Evolutionary conservation across 768 basidiomycete species (phyloP), one percentile per base, ranked within the genome.

Genomic region (Calocera viscosa): DNA sequence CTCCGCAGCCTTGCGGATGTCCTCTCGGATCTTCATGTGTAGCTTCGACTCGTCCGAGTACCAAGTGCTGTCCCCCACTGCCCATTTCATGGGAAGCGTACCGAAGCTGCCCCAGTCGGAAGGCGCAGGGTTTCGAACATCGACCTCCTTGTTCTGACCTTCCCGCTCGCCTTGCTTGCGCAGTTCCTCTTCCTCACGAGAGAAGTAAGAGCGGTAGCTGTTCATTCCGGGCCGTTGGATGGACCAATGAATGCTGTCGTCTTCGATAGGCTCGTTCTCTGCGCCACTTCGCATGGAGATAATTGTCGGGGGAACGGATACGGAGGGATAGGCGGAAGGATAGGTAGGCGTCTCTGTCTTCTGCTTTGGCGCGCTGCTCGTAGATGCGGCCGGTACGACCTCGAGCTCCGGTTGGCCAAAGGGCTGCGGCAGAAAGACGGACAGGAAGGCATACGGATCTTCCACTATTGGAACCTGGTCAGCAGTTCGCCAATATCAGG

Each of bases 371-470:
- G 19, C 24, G 53, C 7, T 30, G 30, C 53, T 32, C 7, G 53
- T 60, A 16, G 53, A 60, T 5, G 53, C 53, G 8, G 53, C 5
- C 16, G 53, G 53, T 2, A 60, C 53, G 30, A 60, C 5, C 26
- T 60, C 53, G 7, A 60, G 53, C 30, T 60, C 14, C 7, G 30
- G 53, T 16, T 11, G 16, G 19, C 53, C 53, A 32, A 60, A 60
- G 26, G 11, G 63, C 39, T 68, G 53, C 2, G 69, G 69, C 34
- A 66, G 60, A 26, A 68, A 68, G 24, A 64, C 35, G 24, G 64
- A 49, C 2, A 70, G 68, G 3, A 66, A 35, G 3, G 33, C 2
- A 32, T 35, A 67, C 19, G 68, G 67, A 39, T 68, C 65, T 28
- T 70, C 69, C 47, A 70, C 68, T 69, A 40, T 38, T 38, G 35